These are phyloP conservation scores for Kodamaea restingae DNA, from an alignment of 805 yeast species.

Conservation along the genomic window DNA sequence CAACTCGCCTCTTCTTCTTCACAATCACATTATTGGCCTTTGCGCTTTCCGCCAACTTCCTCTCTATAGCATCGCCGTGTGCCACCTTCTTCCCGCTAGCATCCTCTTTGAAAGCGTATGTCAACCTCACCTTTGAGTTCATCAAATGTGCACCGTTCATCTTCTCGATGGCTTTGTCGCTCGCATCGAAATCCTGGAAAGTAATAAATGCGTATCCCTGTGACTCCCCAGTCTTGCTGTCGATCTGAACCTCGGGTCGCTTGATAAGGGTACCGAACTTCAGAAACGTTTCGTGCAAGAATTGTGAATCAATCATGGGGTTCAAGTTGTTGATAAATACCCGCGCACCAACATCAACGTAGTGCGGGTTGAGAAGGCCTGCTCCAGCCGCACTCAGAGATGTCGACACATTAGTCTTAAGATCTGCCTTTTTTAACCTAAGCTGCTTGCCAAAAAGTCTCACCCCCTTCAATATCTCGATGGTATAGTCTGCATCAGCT, in stretches of 20 bases:
- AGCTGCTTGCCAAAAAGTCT: slow-evolving; percentile 58
- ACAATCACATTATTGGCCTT: slow-evolving; percentile 33
- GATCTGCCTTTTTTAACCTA: slow-evolving; percentile 51
- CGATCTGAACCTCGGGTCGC: slow-evolving; percentile 49
- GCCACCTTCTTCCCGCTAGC: slow-evolving; percentile 40
- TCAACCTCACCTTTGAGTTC: slow-evolving; percentile 57
- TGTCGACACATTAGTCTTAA: slow-evolving; percentile 9
- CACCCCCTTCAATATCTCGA: slow-evolving; percentile 55
- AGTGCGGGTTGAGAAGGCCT: slow-evolving; percentile 11
- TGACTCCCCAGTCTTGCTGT: slow-evolving; percentile 42
- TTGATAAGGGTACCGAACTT: slow-evolving; percentile 62
- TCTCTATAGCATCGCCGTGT: slow-evolving; percentile 79
- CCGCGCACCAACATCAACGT: slow-evolving; percentile 48
- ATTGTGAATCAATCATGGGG: slow-evolving; percentile 58
- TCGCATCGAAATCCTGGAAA: slow-evolving; percentile 57
- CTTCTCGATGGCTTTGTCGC: slow-evolving; percentile 67
- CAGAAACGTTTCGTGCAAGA: slow-evolving; percentile 53
- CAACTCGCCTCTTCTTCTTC: slow-evolving; percentile 1
- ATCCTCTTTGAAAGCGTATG: slow-evolving; percentile 69
- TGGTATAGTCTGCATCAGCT: slow-evolving; percentile 68
- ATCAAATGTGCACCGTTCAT: slow-evolving; percentile 68
- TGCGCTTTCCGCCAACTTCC: slow-evolving; percentile 65
- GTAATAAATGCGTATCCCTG: slow-evolving; percentile 66
- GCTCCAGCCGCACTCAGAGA: slow-evolving; percentile 13
- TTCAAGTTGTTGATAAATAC: slow-evolving; percentile 59